These are phyloP conservation scores for Brachypodium distachyon DNA, from an alignment of 202 grass and related monocot species.

Conservation along the genomic window DNA sequence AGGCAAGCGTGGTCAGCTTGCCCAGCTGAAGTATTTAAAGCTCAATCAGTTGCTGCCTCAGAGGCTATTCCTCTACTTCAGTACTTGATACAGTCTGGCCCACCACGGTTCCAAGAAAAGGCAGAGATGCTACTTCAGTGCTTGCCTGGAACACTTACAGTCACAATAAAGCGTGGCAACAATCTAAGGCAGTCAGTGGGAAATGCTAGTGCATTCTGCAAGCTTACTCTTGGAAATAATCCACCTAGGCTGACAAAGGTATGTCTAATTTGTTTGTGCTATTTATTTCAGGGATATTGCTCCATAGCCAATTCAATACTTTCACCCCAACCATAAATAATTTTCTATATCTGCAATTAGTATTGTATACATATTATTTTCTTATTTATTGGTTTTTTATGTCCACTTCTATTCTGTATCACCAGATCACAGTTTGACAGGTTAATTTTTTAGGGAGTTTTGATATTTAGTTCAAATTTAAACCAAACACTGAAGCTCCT, in stretches of 20 bases:
- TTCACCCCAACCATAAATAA: not conserved
- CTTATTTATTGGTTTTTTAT: not conserved
- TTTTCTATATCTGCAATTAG: not conserved
- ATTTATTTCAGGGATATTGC: constrained; percentile 4
- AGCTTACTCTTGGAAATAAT: constrained; percentile 98
- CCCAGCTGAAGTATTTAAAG: constrained; percentile 94
- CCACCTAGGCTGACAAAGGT: constrained; percentile 92
- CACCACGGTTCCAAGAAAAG: constrained; percentile 98
- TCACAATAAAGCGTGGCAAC: constrained; percentile 91
- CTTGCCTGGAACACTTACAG: constrained; percentile 92
- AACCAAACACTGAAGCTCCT: not conserved
- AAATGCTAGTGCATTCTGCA: constrained; percentile 97
- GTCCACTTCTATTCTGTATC: not conserved
- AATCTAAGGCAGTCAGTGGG: constrained; percentile 95
- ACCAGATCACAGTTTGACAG: not conserved
- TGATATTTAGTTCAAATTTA: not conserved
- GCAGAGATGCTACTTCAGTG: constrained; percentile 92
- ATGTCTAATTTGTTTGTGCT: constrained; percentile 15
- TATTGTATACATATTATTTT: not conserved
- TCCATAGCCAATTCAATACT: not conserved
- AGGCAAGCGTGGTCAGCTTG: constrained; percentile 98
- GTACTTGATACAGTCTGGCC: constrained; percentile 97
- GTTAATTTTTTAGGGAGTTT: not conserved
- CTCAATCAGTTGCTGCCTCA: constrained; percentile 94
- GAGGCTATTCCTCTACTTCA: constrained; percentile 98